Percentiles rank a stretch among this genome's conserved stretches.
These are phyloP conservation scores for Neurospora sp. DNA, from an alignment of 495 filamentous ascomycete species.

Conservation along the genomic window DNA sequence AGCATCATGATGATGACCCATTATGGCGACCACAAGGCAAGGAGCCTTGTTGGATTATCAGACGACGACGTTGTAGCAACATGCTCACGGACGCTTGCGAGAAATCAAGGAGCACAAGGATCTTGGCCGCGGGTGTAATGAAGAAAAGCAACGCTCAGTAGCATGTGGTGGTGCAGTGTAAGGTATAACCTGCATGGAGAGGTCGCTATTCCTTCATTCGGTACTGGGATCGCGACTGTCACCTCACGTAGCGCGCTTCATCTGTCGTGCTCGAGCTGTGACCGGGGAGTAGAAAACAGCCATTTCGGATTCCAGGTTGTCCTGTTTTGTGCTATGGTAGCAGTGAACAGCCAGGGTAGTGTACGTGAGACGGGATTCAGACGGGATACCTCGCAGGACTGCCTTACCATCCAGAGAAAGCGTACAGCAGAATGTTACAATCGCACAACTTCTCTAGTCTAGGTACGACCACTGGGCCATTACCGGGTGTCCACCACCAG, in stretches of 20 bases:
- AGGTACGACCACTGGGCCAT: not conserved
- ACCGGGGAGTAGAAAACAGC: not conserved
- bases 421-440: not conserved
- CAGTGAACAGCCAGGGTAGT: not conserved
- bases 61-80: not conserved
- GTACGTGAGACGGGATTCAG: not conserved
- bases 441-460: not conserved
- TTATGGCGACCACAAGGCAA: not conserved
- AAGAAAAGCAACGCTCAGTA: not conserved
- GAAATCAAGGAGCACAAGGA: not conserved
- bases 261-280: not conserved
- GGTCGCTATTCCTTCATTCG: not conserved
- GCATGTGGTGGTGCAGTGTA: not conserved
- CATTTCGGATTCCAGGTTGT: not conserved
- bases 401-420: not conserved
- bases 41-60: not conserved
- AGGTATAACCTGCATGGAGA: not conserved
- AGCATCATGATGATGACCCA: not conserved
- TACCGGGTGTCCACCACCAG: not conserved
- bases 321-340: not conserved
- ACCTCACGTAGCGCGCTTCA: slow-evolving; percentile 1
- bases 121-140: not conserved
- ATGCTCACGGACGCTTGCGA: not conserved
- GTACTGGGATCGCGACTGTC: slow-evolving; percentile 5
- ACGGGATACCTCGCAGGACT: not conserved